These are phyloP conservation scores for Paecilomyces sp. DNA, from an alignment of 2,329 filamentous ascomycete genomes.

Conservation along the genomic window DNA sequence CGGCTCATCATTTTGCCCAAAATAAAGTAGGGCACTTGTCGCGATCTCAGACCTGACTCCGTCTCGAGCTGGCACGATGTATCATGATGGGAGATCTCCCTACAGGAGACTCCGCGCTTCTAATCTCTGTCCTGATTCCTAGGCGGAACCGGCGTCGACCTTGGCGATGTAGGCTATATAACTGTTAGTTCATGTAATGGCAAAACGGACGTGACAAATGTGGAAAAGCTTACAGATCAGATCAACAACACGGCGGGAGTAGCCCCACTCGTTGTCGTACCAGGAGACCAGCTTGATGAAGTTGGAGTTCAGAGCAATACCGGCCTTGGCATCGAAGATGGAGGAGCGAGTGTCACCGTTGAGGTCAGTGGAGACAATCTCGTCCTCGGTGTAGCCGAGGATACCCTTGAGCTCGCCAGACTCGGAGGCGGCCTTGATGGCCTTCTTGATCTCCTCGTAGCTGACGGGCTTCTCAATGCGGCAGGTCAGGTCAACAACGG, in stretches of 20 bases:
- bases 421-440: slow-evolving; percentile 80
- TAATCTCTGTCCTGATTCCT: slow-evolving; percentile 28
- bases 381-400: slow-evolving; percentile 93
- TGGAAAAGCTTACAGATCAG: slow-evolving; percentile 45
- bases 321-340: slow-evolving; percentile 99
- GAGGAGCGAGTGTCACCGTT: slow-evolving; percentile 90
- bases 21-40: neutral
- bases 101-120: slow-evolving; percentile 27
- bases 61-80: neutral
- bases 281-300: slow-evolving; percentile 98
- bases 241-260: slow-evolving; percentile 91
- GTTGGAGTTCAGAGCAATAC: slow-evolving; percentile 97
- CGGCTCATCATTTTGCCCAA: slow-evolving; percentile 4
- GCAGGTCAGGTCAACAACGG: slow-evolving; percentile 93
- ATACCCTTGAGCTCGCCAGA: slow-evolving; percentile 76
- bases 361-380: slow-evolving; percentile 87
- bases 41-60: neutral
- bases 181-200: slow-evolving; percentile 16
- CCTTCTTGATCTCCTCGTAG: slow-evolving; percentile 81
- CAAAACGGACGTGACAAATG: neutral
- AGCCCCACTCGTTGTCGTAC: slow-evolving; percentile 99
- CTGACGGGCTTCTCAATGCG: slow-evolving; percentile 78
- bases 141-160: slow-evolving; percentile 51
- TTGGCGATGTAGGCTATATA: slow-evolving; percentile 65
- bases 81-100: slow-evolving; percentile 3